These are phyloP conservation scores for Suillus brevipes DNA, from an alignment of 768 basidiomycete genomes.

Conservation along the genomic window DNA sequence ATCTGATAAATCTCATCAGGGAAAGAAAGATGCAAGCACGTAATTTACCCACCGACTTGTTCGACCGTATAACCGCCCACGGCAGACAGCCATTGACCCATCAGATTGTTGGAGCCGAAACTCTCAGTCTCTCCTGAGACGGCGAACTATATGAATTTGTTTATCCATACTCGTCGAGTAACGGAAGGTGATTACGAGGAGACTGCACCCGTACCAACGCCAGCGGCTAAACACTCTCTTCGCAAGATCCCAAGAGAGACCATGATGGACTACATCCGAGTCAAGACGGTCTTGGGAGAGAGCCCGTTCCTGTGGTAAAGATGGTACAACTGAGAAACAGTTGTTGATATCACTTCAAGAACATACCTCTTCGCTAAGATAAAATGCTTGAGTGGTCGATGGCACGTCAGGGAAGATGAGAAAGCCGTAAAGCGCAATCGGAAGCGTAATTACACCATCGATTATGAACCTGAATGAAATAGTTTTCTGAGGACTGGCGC, in stretches of 20 bases:
- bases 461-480: constrained; percentile 53
- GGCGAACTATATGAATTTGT: constrained; percentile 48
- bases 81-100: constrained; percentile 71
- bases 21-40: neutral
- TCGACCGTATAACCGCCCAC: constrained; percentile 62
- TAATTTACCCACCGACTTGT: constrained; percentile 47
- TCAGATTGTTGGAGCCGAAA: constrained; percentile 69
- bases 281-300: constrained; percentile 52
- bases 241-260: constrained; percentile 47
- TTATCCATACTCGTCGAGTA: neutral
- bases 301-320: constrained; percentile 46
- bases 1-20: constrained; percentile 33
- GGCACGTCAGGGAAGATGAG: constrained; percentile 74
- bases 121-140: constrained; percentile 68
- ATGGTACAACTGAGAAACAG: neutral
- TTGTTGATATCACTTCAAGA: constrained; percentile 1
- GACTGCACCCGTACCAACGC: constrained; percentile 69
- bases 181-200: constrained; percentile 45
- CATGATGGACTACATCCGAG: constrained; percentile 41
- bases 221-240: constrained; percentile 56
- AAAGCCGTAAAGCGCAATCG: constrained; percentile 72
- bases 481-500: neutral
- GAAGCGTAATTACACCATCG: constrained; percentile 69
- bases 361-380: constrained; percentile 56
- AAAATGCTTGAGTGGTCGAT: constrained; percentile 60